Evolutionary conservation across 108 stramenopile genomes (phyloP).

Genomic region (Fistulifera pelliculosa): DNA sequence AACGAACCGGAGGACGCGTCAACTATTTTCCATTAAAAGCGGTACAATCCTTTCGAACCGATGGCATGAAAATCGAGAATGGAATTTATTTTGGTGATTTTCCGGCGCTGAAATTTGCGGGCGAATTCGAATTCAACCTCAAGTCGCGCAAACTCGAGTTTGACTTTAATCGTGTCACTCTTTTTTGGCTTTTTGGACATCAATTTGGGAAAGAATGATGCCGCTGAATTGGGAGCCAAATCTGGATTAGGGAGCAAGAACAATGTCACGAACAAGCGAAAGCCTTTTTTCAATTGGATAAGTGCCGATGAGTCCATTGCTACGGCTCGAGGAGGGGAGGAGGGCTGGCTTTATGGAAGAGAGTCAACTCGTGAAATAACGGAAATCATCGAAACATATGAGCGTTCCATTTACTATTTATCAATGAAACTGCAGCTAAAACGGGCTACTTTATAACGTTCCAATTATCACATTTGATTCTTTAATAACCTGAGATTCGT

Average conservation of each 20-base stretch:
- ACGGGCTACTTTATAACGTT: too few relatives aligned
- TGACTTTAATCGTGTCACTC: conserved; percentile 63
- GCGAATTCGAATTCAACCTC: conserved; percentile 66
- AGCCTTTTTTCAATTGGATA: conserved; percentile 91
- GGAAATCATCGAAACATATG: too few relatives aligned
- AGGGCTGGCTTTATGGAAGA: conserved; percentile 85
- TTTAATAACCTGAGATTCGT: too few relatives aligned
- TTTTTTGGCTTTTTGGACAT: conserved; percentile 39
- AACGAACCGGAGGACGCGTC: conserved; percentile 53
- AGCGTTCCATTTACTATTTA: too few relatives aligned
- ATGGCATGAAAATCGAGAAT: conserved; percentile 63
- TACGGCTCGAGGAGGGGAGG: conserved; percentile 91
- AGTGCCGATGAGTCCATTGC: conserved; percentile 80
- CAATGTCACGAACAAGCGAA: conserved; percentile 56
- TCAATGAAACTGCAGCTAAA: too few relatives aligned
- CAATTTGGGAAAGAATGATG: conserved; percentile 35
- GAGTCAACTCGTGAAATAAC: not conserved
- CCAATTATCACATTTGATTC: too few relatives aligned
- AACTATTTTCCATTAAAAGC: conserved; percentile 89
- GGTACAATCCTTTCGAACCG: conserved; percentile 68
- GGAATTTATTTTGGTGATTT: conserved; percentile 77
- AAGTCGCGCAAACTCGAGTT: conserved; percentile 69
- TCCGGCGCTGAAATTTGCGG: conserved; percentile 65
- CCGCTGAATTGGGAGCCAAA: conserved; percentile 51
- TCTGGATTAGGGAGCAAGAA: conserved; percentile 71